These are phyloP conservation scores for Isoetes engelmannii DNA, from an alignment of 83 land plant genomes.

Conservation along the genomic window DNA sequence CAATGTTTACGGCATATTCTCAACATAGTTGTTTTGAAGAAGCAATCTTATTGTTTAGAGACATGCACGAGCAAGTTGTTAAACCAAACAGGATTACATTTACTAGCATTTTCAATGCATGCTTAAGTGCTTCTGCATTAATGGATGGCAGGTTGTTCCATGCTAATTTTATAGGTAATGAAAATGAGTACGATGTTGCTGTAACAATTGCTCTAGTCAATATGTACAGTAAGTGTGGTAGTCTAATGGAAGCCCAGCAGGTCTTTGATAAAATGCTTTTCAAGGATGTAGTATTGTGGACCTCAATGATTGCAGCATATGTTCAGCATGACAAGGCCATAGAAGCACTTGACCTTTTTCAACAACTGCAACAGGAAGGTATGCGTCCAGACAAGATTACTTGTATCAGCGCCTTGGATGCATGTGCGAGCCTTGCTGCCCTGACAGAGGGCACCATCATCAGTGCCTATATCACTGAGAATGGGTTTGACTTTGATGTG, in stretches of 20 bases:
- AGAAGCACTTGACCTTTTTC: slow-evolving; percentile 9
- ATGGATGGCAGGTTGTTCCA: slow-evolving; percentile 3
- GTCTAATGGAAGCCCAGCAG: slow-evolving; percentile 8
- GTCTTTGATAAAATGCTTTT: too few relatives aligned
- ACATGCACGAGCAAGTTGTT: slow-evolving; percentile 9
- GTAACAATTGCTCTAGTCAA: slow-evolving; percentile 1
- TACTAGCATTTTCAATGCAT: slow-evolving; percentile 3
- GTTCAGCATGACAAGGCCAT: background rate
- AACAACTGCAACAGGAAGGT: slow-evolving; percentile 2
- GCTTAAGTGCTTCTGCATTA: slow-evolving; percentile 5
- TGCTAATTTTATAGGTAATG: background rate
- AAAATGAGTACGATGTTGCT: slow-evolving; percentile 3
- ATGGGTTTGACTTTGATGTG: too few relatives aligned
- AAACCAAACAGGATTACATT: slow-evolving; percentile 7
- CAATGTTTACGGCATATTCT: slow-evolving; percentile 13
- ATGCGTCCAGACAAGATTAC: background rate
- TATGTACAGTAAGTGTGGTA: slow-evolving; percentile 15
- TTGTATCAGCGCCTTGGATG: too few relatives aligned
- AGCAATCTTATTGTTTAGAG: background rate
- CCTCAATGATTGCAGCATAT: too few relatives aligned
- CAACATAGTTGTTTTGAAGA: background rate
- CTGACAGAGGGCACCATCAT: too few relatives aligned
- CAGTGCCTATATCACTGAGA: too few relatives aligned
- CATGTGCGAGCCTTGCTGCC: too few relatives aligned
- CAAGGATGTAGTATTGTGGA: too few relatives aligned